Base-by-base conservation (phyloP, 2,329 filamentous ascomycete genomes). In the Aspergillus puulaauensis region DNA sequence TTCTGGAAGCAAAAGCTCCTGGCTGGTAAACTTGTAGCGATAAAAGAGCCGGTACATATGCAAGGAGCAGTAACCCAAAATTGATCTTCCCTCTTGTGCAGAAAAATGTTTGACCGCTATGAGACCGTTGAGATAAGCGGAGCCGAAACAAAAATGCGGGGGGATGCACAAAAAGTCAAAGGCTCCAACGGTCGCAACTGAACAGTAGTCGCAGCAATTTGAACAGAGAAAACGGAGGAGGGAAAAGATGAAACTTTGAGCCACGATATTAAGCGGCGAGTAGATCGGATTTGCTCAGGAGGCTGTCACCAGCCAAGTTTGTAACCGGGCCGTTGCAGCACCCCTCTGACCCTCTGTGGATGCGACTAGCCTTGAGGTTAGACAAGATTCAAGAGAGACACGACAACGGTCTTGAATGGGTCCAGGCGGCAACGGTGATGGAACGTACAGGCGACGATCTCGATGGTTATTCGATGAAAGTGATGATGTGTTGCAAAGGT, bases 311-410 rank as follows among this genome's bases (percentile, higher is more conserved):
- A 56, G 54, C 40, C 47, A 41, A 33, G 40, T 33, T 48, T 56
- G 54, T 50, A 44, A 50, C 27, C 47, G 54, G 54, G 39, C 54
- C 54, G 54, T 45, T 56, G 54, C 54, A 56, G 46, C 46, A 40
- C 21, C 19, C 27, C 53, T 56, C 46, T 41, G 53, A 54, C 37
- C 45, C 52, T 54, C 52, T 54, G 46, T 49, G 46, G 45, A 44
- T 55, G 53, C 53, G 53, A 55, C 46, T 50, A 55, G 24, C 45
- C 47, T 56, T 37, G 46, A 49, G 46, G 54, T 56, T 44, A 49
- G 39, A 56, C 54, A 56, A 56, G 47, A 50, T 50, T 45, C 14
- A 55, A 27, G 40, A 37, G 45, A n/a, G 27, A 50, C 46, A 50
- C 40, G 47, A 51, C 46, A 45, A 49, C 52, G 52, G 33, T 54